phyloP scores from a whole-genome alignment of 768 basidiomycete genomes.

The Thelephora aurantiotincta region DNA sequence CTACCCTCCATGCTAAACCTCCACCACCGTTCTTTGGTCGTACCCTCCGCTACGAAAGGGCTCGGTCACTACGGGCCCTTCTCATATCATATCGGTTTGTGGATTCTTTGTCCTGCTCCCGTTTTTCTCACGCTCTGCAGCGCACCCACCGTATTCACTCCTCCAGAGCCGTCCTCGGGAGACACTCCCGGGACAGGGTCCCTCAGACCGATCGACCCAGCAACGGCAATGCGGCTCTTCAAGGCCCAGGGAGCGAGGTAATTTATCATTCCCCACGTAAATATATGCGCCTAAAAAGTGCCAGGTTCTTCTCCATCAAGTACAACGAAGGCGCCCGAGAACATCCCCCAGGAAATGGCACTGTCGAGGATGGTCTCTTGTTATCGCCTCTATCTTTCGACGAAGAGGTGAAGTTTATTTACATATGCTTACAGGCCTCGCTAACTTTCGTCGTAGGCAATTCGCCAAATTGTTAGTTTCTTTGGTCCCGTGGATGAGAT shows the following conservation, averaged over 20 bases:
- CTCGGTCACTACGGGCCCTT: constrained; percentile 61
- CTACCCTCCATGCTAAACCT: constrained; percentile 37
- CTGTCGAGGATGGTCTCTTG: constrained; percentile 21
- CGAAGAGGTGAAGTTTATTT: constrained; percentile 29
- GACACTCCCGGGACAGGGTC: not conserved
- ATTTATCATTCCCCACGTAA: constrained; percentile 2
- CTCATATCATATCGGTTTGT: constrained; percentile 61
- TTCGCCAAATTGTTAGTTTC: constrained; percentile 34
- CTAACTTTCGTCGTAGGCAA: constrained; percentile 24
- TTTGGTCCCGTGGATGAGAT: constrained; percentile 60
- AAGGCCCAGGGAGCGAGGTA: constrained; percentile 40
- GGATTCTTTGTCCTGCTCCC: not conserved
- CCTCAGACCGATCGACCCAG: constrained; percentile 30
- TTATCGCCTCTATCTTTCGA: constrained; percentile 47
- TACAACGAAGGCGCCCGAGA: constrained; percentile 43
- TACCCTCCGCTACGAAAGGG: constrained; percentile 61
- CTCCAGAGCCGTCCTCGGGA: constrained; percentile 8
- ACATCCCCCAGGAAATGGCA: not conserved
- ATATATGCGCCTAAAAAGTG: constrained; percentile 18
- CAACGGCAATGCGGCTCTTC: constrained; percentile 48
- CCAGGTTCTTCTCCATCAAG: constrained; percentile 6
- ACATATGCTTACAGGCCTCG: not conserved
- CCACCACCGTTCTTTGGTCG: constrained; percentile 61
- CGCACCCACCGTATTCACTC: constrained; percentile 4
- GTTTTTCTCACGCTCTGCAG: not conserved